Conservation (phyloP, 73 alveolate species). For the Breviolum minutum region DNA sequence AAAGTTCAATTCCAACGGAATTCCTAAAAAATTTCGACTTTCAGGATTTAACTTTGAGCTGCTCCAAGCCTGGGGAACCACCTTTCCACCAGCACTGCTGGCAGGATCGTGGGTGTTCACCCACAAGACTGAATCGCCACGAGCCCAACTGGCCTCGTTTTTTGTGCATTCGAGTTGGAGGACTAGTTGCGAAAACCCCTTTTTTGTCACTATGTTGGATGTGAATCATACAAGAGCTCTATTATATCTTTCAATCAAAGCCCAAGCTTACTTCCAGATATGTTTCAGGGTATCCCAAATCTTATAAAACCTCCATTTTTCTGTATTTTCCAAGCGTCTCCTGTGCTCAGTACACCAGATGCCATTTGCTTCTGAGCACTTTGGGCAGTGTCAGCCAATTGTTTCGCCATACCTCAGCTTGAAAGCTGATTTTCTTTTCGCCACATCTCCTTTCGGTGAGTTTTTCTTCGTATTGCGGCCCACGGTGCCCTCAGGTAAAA, state of each 20-base stretch:
- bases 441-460: not conserved
- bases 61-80: constrained; percentile 38
- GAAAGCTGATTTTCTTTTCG: not conserved
- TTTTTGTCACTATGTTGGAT: no score
- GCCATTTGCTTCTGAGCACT: constrained; percentile 29
- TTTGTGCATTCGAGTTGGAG: no score
- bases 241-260: no score
- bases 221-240: no score
- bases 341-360: constrained; percentile 65
- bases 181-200: no score
- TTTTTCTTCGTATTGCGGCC: not conserved
- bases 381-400: not conserved
- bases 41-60: no score
- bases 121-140: constrained; percentile 78
- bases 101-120: constrained; percentile 88
- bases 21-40: no score
- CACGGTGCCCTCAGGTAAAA: constrained; percentile 30
- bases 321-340: not conserved
- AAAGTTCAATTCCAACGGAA: no score
- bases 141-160: constrained; percentile 60
- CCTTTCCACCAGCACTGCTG: not conserved
- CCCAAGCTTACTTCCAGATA: not conserved
- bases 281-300: not conserved
- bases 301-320: not conserved
- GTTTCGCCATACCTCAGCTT: constrained; percentile 4